phyloP scores from a whole-genome alignment of 768 basidiomycete species.

The Serendipita sp. region DNA sequence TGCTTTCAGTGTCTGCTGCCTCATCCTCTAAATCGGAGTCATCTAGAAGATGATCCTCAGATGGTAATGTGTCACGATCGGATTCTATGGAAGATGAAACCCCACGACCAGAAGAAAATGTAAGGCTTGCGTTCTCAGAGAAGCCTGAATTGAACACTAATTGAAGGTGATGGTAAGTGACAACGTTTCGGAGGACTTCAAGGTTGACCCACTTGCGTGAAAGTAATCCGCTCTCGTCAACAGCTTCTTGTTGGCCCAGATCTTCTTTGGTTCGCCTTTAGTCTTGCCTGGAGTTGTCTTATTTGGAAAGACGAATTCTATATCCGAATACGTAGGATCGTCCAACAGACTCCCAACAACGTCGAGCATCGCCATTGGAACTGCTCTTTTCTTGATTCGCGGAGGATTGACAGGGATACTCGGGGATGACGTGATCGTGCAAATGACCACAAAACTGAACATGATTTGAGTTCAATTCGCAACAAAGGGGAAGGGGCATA shows the following conservation, averaged over 20 bases:
- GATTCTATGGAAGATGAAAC: neutral
- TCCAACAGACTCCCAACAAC: slow-evolving; percentile 61
- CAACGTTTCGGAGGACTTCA: neutral
- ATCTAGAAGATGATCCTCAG: neutral
- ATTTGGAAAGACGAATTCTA: slow-evolving; percentile 57
- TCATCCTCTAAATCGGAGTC: neutral
- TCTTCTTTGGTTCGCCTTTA: slow-evolving; percentile 24
- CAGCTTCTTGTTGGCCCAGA: slow-evolving; percentile 55
- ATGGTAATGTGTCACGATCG: neutral
- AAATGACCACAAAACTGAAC: slow-evolving; percentile 46
- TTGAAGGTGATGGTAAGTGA: neutral
- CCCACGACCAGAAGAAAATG: neutral
- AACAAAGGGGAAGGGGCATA: too few relatives aligned
- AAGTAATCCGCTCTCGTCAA: slow-evolving; percentile 66
- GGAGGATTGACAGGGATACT: slow-evolving; percentile 32
- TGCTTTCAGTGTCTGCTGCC: neutral
- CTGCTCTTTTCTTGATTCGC: slow-evolving; percentile 30
- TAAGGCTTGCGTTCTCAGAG: slow-evolving; percentile 28
- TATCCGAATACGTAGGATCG: slow-evolving; percentile 71
- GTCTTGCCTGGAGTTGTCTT: slow-evolving; percentile 16
- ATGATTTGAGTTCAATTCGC: too few relatives aligned
- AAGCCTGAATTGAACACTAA: slow-evolving; percentile 64
- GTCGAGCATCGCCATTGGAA: slow-evolving; percentile 51
- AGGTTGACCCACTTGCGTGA: slow-evolving; percentile 36
- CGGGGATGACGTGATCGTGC: slow-evolving; percentile 59